These are phyloP conservation scores for Blastosporella zonata DNA, from an alignment of 1,284 basidiomycete species.

Conservation along the genomic window DNA sequence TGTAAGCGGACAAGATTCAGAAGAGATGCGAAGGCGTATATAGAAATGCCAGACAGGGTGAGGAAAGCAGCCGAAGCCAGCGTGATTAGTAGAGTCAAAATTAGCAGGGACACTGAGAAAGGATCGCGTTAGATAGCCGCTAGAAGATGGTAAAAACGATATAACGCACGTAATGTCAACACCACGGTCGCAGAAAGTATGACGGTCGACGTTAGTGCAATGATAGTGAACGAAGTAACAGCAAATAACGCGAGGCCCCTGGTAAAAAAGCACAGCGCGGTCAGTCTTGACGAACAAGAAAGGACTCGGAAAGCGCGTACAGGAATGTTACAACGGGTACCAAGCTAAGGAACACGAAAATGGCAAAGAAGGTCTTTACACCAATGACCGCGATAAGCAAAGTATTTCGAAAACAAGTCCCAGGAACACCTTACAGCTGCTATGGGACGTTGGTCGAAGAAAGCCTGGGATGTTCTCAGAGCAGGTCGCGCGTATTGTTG, in stretches of 20 bases:
- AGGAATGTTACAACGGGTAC: constrained; percentile 30
- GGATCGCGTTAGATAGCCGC: background rate
- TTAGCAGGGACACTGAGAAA: constrained; percentile 22
- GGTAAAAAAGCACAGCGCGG: background rate
- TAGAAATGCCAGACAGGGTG: constrained; percentile 17
- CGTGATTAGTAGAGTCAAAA: constrained; percentile 21
- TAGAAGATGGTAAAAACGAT: background rate
- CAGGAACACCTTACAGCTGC: constrained; percentile 25
- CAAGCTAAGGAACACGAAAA: constrained; percentile 30
- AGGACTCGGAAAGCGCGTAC: constrained; percentile 21
- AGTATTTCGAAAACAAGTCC: background rate
- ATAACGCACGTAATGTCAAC: constrained; percentile 26
- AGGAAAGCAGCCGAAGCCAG: constrained; percentile 21
- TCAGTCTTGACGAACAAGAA: background rate
- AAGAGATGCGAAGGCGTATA: constrained; percentile 21
- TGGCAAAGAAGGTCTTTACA: constrained; percentile 29
- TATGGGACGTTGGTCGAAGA: constrained; percentile 31
- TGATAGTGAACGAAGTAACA: constrained; percentile 23
- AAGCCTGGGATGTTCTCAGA: constrained; percentile 23
- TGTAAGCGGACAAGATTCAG: constrained; percentile 18
- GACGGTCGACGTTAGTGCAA: constrained; percentile 25
- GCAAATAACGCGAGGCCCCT: constrained; percentile 27
- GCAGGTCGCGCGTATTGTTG: constrained; percentile 31
- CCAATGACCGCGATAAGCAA: background rate
- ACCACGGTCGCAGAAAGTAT: constrained; percentile 25